These are phyloP conservation scores for Malus sylvestris DNA, from an alignment of 306 rosid genomes.

Conservation along the genomic window DNA sequence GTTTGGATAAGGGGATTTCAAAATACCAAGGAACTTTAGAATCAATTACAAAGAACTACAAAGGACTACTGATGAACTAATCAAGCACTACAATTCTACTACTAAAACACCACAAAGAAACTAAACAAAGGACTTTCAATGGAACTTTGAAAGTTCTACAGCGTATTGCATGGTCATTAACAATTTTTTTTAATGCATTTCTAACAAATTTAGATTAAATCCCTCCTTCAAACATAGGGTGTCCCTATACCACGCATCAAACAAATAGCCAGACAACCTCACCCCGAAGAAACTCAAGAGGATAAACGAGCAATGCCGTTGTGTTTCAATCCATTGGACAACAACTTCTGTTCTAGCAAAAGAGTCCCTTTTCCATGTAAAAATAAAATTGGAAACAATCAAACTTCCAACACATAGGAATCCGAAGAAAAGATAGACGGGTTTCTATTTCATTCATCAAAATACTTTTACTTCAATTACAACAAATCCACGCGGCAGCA, in stretches of 20 bases:
- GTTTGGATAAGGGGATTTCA: neutral
- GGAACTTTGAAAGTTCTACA: neutral
- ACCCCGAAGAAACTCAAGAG: neutral
- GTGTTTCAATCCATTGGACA: neutral
- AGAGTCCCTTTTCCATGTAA: neutral
- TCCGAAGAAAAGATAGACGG: neutral
- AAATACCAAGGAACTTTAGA: neutral
- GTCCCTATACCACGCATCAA: neutral
- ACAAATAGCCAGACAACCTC: neutral
- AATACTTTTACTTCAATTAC: neutral
- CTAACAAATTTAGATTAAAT: neutral
- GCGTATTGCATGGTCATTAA: neutral
- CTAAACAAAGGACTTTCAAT: neutral
- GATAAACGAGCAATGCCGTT: neutral
- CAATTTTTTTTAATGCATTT: neutral
- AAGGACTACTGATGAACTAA: neutral
- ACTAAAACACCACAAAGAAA: neutral
- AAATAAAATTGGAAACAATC: neutral
- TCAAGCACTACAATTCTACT: neutral
- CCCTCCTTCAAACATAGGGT: neutral
- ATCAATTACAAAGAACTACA: neutral
- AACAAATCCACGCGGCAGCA: neutral
- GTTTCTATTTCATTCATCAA: neutral
- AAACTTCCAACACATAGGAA: neutral
- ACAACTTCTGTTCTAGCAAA: neutral